Base-by-base conservation (phyloP, 2,329 filamentous ascomycete genomes). In the Exophiala mesophila region DNA sequence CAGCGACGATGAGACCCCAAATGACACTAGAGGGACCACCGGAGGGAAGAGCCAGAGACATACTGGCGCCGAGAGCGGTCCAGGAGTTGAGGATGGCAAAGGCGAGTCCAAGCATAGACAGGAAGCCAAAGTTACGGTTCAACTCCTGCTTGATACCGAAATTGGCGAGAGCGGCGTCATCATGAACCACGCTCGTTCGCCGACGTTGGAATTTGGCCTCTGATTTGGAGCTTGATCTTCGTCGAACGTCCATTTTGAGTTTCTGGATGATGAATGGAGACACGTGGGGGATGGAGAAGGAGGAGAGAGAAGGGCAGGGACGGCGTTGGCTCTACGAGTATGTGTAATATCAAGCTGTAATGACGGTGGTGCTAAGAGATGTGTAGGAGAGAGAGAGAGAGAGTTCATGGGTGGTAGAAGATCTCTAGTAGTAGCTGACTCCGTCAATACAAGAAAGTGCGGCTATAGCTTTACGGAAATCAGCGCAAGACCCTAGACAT, bases 11-110 rank as follows among this genome's bases (percentile, higher is more conserved):
- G 19, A 83, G 63, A 39, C 64, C 85, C 84, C 85, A 89, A 44
- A 89, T 74, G 29, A 88, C 81, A 44, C 80, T 75, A 5, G 76
- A 78, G 15, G 80, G 75, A 0, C 85, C 85, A 30, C 85, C 85
- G 10, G 78, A 83, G 1, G 84, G 82, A 21, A 89, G 67, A 15
- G 78, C 77, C 4, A 82, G 65, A 3, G 70, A 73, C 33, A 81
- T 61, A 41, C 74, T 78, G 2, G 77, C 69, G 2, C 75, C 75
- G 5, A 80, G 63, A 12, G 77, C 77, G 2, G 77, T 80, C 77
- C 77, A 81, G 12, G 76, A 77, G 56, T 81, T 81, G 34, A 81
- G 58, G 52, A 80, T 80, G 9, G 77, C 77, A 57, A 80, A 81
- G 4, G 76, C 77, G 44, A 80, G 64, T 12, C 76, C 77, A 28